These are phyloP conservation scores for Leccinum ochraceum DNA, from an alignment of 768 basidiomycete genomes.

Conservation along the genomic window DNA sequence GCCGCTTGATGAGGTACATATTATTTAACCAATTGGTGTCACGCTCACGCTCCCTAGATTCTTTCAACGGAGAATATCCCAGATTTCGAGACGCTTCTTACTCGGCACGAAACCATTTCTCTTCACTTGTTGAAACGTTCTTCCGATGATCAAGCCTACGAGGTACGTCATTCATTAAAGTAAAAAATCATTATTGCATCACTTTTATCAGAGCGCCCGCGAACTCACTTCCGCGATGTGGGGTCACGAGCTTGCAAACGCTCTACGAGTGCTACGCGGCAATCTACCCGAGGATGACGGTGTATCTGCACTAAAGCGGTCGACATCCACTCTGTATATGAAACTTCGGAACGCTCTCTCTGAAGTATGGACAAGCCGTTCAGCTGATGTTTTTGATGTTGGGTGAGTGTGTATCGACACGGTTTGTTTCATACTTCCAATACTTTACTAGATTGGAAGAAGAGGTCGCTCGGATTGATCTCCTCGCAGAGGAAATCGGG, in stretches of 20 bases:
- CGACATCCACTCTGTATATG: conserved; percentile 44
- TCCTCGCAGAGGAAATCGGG: conserved; percentile 73
- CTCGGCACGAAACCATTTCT: conserved; percentile 63
- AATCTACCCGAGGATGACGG: conserved; percentile 47
- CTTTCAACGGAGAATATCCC: conserved; percentile 48
- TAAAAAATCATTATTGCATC: not conserved
- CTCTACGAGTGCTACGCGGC: conserved; percentile 57
- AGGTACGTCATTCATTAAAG: conserved; percentile 46
- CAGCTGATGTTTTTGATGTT: conserved; percentile 77
- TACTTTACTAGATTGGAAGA: conserved; percentile 58
- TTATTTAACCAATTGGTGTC: not conserved
- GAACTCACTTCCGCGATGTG: conserved; percentile 80
- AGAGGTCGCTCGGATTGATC: conserved; percentile 67
- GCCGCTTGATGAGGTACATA: conserved; percentile 70
- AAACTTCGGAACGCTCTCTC: conserved; percentile 64
- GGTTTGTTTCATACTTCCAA: conserved; percentile 3
- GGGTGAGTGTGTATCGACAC: conserved; percentile 50
- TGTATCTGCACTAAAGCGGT: conserved; percentile 21
- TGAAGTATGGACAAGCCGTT: conserved; percentile 70
- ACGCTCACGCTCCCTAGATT: conserved; percentile 41
- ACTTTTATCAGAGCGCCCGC: conserved; percentile 60
- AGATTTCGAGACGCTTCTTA: conserved; percentile 58
- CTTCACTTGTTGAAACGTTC: conserved; percentile 69
- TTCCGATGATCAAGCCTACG: conserved; percentile 77
- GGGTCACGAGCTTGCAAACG: conserved; percentile 79